Evolutionary conservation across 2,329 filamentous ascomycete genomes (phyloP), one percentile per base, ranked within the genome.

Genomic region (Penicillium carneum): DNA sequence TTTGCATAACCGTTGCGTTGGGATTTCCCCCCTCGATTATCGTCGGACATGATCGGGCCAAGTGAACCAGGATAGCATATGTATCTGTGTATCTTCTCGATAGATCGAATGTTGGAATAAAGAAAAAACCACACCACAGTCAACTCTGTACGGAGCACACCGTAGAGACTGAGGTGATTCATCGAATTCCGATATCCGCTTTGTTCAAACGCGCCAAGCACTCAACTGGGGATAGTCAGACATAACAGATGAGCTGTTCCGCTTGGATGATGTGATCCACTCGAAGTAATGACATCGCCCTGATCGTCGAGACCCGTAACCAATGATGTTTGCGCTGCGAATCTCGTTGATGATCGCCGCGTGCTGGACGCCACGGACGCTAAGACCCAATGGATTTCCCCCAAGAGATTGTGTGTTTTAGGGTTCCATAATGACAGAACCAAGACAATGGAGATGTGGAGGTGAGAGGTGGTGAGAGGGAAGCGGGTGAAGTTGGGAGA

Each of bases 291-390:
- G 60, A 60, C 63, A 67, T 63, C 63, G 64, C 31, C 36, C 41
- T 47, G 64, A 67, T 67, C 65, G 62, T 56, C 62, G 55, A 31
- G 59, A 61, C 53, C 60, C 53, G 18, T 43, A 14, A 14, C 55
- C 51, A 56, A 68, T 66, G 64, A 36, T 57, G 10, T 12, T 58
- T 59, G 47, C 62, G 46, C 63, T 63, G 63, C 42, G 48, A 61
- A 63, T 63, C 60, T 59, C 55, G 59, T 58, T 61, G 34, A 65
- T 63, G 66, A 69, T 69, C 66, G 61, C 51, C 60, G 57, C 48
- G 50, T 55, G 57, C 55, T 57, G 56, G 47, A 48, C 31, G 46
- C 57, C 52, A 54, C 52, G 20, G 42, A 59, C 41, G 56, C 56
- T 59, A 54, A 46, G n/a, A 10, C 14, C 47, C 47, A 49, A 49